Percentiles rank a stretch among this genome's conserved stretches.
Evolutionary conservation across 1,139 yeast genomes (phyloP).

Genomic region (Lodderomyces orthopsilosis): DNA sequence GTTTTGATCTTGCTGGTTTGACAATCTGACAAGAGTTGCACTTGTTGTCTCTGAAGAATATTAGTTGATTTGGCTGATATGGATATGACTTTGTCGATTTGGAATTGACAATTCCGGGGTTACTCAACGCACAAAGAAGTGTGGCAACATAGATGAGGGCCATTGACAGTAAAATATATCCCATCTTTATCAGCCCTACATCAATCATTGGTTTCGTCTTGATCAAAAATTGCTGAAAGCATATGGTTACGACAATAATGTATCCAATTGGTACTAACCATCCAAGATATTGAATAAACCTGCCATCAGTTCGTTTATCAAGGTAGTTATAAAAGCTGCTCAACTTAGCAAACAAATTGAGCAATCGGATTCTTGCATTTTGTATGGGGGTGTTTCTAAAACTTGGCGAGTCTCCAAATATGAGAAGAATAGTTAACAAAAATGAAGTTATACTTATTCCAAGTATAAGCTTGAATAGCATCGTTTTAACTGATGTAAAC

Average conservation of each 20-base stretch:
- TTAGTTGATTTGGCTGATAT: constrained; percentile 44
- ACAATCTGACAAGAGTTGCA: constrained; percentile 60
- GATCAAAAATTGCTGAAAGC: constrained; percentile 46
- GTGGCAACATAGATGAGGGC: constrained; percentile 31
- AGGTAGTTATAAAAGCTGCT: constrained; percentile 9
- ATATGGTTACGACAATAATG: constrained; percentile 38
- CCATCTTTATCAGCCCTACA: constrained; percentile 10
- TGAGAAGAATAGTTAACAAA: constrained; percentile 19
- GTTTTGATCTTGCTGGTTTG: constrained; percentile 89
- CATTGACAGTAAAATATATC: constrained; percentile 20
- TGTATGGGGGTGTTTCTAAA: constrained; percentile 37
- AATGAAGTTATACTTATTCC: constrained; percentile 10
- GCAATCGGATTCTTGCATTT: constrained; percentile 15
- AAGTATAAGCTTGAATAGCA: constrained; percentile 12
- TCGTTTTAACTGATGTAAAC: too few relatives aligned
- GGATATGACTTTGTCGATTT: constrained; percentile 16
- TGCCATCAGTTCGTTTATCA: constrained; percentile 15
- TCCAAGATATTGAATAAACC: constrained; percentile 20
- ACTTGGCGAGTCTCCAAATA: constrained; percentile 57
- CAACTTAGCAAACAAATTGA: constrained; percentile 6
- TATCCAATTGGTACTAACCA: constrained; percentile 55
- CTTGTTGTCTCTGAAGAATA: constrained; percentile 46
- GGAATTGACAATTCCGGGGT: constrained; percentile 50
- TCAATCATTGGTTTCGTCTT: constrained; percentile 34
- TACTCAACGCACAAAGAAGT: constrained; percentile 42